phyloP scores from a whole-genome alignment of 305 asterid genomes.

The Fraxinus nigra region DNA sequence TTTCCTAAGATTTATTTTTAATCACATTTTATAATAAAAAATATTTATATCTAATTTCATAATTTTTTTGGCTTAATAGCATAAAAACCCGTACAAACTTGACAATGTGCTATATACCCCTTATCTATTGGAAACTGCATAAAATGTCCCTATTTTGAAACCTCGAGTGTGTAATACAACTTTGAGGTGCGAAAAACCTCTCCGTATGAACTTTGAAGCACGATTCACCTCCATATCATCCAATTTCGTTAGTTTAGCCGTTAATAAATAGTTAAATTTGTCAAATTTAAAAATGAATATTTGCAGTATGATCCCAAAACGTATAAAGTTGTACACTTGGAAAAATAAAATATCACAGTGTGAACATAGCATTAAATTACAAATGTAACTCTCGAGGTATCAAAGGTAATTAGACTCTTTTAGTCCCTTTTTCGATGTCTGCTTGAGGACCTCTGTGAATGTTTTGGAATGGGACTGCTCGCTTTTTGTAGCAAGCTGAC shows the following conservation, averaged over 20 bases:
- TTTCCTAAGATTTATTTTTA: not conserved
- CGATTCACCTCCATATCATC: not conserved
- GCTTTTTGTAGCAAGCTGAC: too few relatives aligned
- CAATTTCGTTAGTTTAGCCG: not conserved
- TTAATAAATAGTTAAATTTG: too few relatives aligned
- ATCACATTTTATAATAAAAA: too few relatives aligned
- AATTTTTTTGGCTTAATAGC: not conserved
- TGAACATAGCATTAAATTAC: not conserved
- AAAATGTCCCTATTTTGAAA: not conserved
- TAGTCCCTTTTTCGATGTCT: not conserved
- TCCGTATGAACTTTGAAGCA: not conserved
- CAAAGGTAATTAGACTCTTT: not conserved
- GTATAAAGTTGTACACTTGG: not conserved
- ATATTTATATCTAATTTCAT: not conserved
- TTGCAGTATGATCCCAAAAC: not conserved
- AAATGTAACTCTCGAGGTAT: too few relatives aligned
- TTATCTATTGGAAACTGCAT: too few relatives aligned
- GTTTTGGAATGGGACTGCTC: too few relatives aligned
- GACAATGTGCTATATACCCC: not conserved
- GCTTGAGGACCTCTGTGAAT: too few relatives aligned
- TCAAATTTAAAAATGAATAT: too few relatives aligned
- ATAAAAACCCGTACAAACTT: not conserved
- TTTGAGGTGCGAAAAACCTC: not conserved
- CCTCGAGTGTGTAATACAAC: not conserved
- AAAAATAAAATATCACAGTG: not conserved